These are phyloP conservation scores for Wickerhamomyces alni DNA, from an alignment of 805 yeast species.

Conservation along the genomic window DNA sequence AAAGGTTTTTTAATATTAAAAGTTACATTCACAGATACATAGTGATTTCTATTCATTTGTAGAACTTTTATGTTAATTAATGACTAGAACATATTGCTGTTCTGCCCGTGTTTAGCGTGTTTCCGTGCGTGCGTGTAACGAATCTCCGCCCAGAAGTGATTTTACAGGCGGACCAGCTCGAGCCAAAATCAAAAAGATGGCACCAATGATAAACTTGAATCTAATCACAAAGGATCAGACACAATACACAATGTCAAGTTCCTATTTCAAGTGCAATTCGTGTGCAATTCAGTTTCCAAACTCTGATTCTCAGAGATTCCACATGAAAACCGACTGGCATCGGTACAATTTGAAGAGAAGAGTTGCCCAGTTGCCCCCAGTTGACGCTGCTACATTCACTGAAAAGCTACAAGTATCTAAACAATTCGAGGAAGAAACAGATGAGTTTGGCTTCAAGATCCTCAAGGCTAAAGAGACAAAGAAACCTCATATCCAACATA, in stretches of 20 bases:
- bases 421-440: slow-evolving; percentile 28
- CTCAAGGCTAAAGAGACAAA: slow-evolving; percentile 21
- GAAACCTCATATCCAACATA: slow-evolving; percentile 7
- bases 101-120: too few species aligned
- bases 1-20: slow-evolving; percentile 7
- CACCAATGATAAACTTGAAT: not conserved
- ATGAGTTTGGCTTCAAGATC: slow-evolving; percentile 34
- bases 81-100: too few species aligned
- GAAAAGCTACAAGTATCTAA: slow-evolving; percentile 31
- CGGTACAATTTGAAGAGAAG: slow-evolving; percentile 91
- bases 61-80: too few species aligned
- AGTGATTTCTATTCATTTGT: too few species aligned
- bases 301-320: slow-evolving; percentile 82
- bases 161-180: not conserved
- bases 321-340: slow-evolving; percentile 98
- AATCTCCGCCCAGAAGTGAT: not conserved
- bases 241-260: slow-evolving; percentile 7
- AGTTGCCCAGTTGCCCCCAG: slow-evolving; percentile 76
- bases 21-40: not conserved
- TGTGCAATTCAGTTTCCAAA: slow-evolving; percentile 77
- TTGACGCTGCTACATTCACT: slow-evolving; percentile 47
- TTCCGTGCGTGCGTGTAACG: not conserved
- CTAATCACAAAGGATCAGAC: not conserved
- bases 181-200: too few species aligned
- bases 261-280: slow-evolving; percentile 73